Conservation (phyloP, 371 early-diverging fungal genomes). For the Rhizopus arrhizus region DNA sequence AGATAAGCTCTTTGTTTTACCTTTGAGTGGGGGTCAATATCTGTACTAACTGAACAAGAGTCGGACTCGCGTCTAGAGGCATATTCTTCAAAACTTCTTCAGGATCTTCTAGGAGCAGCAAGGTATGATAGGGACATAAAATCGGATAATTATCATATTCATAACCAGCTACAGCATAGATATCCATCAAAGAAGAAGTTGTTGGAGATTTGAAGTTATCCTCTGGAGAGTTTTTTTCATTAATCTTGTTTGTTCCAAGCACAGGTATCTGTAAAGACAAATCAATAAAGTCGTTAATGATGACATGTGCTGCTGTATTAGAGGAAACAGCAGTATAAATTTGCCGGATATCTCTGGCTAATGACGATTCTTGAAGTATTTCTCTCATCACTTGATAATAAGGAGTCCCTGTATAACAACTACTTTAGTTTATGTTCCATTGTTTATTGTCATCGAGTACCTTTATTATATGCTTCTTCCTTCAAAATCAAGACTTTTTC, state of each 20-base stretch:
- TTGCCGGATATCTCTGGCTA: slow-evolving; percentile 63
- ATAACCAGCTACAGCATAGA: slow-evolving; percentile 57
- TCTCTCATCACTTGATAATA: slow-evolving; percentile 42
- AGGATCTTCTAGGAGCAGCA: slow-evolving; percentile 81
- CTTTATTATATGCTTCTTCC: slow-evolving; percentile 60
- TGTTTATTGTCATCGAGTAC: slow-evolving; percentile 37
- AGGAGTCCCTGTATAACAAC: slow-evolving; percentile 47
- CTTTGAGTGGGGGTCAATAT: slow-evolving; percentile 86
- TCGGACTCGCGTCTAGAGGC: slow-evolving; percentile 83
- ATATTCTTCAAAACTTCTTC: slow-evolving; percentile 79
- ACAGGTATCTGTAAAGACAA: slow-evolving; percentile 73
- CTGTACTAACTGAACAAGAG: slow-evolving; percentile 82
- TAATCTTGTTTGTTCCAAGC: slow-evolving; percentile 17
- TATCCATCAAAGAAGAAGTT: slow-evolving; percentile 40
- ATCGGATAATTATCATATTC: slow-evolving; percentile 72
- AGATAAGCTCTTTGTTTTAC: slow-evolving; percentile 29
- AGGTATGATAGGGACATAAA: slow-evolving; percentile 83
- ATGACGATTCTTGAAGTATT: slow-evolving; percentile 48
- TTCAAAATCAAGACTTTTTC: slow-evolving; percentile 69
- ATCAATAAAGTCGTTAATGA: slow-evolving; percentile 79
- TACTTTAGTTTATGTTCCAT: slow-evolving; percentile 39
- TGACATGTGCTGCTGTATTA: slow-evolving; percentile 64
- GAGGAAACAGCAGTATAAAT: slow-evolving; percentile 62
- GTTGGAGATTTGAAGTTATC: neutral
- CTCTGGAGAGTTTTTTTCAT: neutral